Evolutionary conservation across 2,329 filamentous ascomycete genomes (phyloP).

Genomic region (Xylaria sp.): DNA sequence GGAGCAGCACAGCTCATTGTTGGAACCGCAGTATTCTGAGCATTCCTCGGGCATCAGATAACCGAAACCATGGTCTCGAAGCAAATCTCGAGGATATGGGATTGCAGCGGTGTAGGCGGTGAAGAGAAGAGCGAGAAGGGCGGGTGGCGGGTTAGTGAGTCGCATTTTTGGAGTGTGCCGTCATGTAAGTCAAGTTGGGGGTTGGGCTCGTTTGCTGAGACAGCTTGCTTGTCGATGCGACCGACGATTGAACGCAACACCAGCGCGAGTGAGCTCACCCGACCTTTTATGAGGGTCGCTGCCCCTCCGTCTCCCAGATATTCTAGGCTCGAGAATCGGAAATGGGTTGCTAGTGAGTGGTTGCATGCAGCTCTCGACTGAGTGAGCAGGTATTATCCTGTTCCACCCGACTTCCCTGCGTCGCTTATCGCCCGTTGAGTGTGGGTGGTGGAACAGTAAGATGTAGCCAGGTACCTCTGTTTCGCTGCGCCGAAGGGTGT

Average conservation of each 20-base stretch:
- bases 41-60: conserved; percentile 58
- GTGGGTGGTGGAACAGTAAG: conserved; percentile 1
- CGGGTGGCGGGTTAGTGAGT: conserved; percentile 35
- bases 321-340: neutral
- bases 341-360: conserved; percentile 16
- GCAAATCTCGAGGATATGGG: conserved; percentile 57
- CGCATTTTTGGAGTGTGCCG: conserved; percentile 42
- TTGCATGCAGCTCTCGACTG: conserved; percentile 14
- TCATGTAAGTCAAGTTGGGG: conserved; percentile 23
- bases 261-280: conserved; percentile 20
- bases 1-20: conserved; percentile 62
- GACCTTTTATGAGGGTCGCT: conserved; percentile 15
- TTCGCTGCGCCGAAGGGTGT: neutral
- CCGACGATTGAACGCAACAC: conserved; percentile 22
- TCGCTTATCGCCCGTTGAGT: conserved; percentile 19
- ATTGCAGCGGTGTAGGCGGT: conserved; percentile 47
- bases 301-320: conserved; percentile 2
- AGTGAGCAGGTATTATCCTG: conserved; percentile 17
- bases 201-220: conserved; percentile 10
- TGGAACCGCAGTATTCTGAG: conserved; percentile 58
- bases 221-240: conserved; percentile 28
- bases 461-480: neutral
- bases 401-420: conserved; percentile 20
- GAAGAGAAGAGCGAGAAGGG: conserved; percentile 48
- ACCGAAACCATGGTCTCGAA: conserved; percentile 55